Base-by-base conservation (phyloP, 176 grass and related monocot genomes). In the Neostapfia colusana region DNA sequence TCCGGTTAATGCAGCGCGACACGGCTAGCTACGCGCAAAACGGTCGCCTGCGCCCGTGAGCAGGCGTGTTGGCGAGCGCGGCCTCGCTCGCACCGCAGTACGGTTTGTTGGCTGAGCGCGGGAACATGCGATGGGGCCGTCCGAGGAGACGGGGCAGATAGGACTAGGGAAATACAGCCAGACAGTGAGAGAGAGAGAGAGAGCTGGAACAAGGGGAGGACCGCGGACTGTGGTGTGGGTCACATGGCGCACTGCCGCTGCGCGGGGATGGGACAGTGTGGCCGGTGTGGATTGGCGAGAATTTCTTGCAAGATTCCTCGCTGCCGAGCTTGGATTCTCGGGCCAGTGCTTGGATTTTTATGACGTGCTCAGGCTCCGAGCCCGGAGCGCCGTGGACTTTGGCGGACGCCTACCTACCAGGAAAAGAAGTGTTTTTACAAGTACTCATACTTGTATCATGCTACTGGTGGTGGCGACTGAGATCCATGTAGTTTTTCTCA, bases 281-380 rank as follows among this genome's bases (percentile, higher is more conserved):
- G 37, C 58, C 6, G 57, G 67, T 61, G 48, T 60, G 79, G 67
- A 72, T 72, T 41, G 73, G 73, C 49, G 48, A 82, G 73, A 87
- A 75, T 75, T 85, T 80, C 76, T 74, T 65, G 23, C 44, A 15
- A 49, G 76, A 11, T 16, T 34, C 40, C 10, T 10, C 10, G 46
- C 67, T 70, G 79, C 23, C n/a, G 51, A 17, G 48, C 79, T 51
- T 72, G 74, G 67, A 51, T 87, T 39, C 67, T 13, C 20, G 79
- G 65, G 57, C 72, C 39, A 64, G 56, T 5, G 71, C 71, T 81
- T 76, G 70, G 56, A 76, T 70, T 48, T 85, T 54, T 4, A 56
- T 53, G 72, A 76, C 45, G 65, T 7, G 27, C 5, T 38, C 73
- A 65, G 38, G 20, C 49, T 72, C 53, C 45, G 41, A 10, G 2